Evolutionary conservation across 1,139 yeast genomes (phyloP).

Genomic region (Scheffersomyces cryptocercus): DNA sequence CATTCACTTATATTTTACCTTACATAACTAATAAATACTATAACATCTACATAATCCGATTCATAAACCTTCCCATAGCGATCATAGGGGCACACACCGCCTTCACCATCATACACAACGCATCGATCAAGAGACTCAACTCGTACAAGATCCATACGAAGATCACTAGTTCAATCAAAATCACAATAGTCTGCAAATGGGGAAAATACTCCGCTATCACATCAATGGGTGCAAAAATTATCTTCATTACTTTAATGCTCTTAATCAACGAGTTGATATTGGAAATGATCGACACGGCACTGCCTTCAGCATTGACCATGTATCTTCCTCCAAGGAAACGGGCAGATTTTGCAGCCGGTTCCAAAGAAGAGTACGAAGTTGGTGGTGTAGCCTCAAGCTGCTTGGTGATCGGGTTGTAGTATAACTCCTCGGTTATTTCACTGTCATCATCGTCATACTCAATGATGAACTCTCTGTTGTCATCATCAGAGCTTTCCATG

Average conservation of each 20-base stretch:
- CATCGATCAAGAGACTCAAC: slow-evolving; percentile 44
- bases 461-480: slow-evolving; percentile 27
- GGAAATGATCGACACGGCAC: slow-evolving; percentile 15
- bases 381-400: slow-evolving; percentile 38
- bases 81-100: slow-evolving; percentile 53
- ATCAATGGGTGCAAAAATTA: slow-evolving; percentile 46
- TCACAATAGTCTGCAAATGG: slow-evolving; percentile 39
- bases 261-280: slow-evolving; percentile 38
- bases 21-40: not conserved
- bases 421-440: slow-evolving; percentile 29
- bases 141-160: slow-evolving; percentile 48
- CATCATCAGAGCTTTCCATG: slow-evolving; percentile 3
- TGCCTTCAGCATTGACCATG: not conserved
- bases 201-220: slow-evolving; percentile 42
- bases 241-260: slow-evolving; percentile 36
- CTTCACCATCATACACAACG: slow-evolving; percentile 48
- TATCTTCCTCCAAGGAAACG: not conserved
- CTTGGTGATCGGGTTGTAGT: slow-evolving; percentile 34
- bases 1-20: no score
- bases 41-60: slow-evolving; percentile 31
- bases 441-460: slow-evolving; percentile 34
- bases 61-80: slow-evolving; percentile 48
- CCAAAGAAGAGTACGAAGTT: slow-evolving; percentile 22
- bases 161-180: slow-evolving; percentile 38
- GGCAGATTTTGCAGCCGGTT: slow-evolving; percentile 1